These are phyloP conservation scores for Colletotrichum paranaense DNA, from an alignment of 2,329 filamentous ascomycete genomes.

Conservation along the genomic window DNA sequence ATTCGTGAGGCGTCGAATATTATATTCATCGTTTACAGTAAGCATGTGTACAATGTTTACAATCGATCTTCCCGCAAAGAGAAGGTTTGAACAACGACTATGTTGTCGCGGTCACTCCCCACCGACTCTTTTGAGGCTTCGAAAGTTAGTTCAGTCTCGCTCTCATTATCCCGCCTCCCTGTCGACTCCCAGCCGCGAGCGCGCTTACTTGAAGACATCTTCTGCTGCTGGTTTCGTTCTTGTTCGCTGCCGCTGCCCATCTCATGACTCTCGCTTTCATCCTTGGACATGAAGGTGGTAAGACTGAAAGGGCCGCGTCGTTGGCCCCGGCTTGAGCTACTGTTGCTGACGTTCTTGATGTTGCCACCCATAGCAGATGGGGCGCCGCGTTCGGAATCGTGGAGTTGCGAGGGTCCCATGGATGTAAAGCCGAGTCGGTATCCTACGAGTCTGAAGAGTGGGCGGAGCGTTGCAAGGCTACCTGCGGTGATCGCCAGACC, in stretches of 20 bases:
- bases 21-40: background rate
- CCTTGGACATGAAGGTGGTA: conserved; percentile 42
- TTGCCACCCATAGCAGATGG: conserved; percentile 27
- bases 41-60: background rate
- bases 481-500: conserved; percentile 61
- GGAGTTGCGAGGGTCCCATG: conserved; percentile 21
- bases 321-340: conserved; percentile 5
- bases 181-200: conserved; percentile 29
- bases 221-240: background rate
- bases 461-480: conserved; percentile 59
- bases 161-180: conserved; percentile 31
- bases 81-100: conserved; percentile 28
- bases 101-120: conserved; percentile 24
- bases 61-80: conserved; percentile 25
- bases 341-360: conserved; percentile 18
- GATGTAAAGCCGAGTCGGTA: conserved; percentile 45
- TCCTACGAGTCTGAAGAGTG: conserved; percentile 51
- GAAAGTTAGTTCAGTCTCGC: conserved; percentile 35
- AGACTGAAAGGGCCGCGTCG: conserved; percentile 41
- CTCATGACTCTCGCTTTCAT: conserved; percentile 34
- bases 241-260: conserved; percentile 17
- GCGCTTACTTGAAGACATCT: conserved; percentile 18
- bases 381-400: conserved; percentile 18
- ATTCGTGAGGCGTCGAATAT: background rate
- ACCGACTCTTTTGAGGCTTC: conserved; percentile 25